phyloP scores from a whole-genome alignment of 176 grass and related monocot genomes.

The Calamus simplicifolius region DNA sequence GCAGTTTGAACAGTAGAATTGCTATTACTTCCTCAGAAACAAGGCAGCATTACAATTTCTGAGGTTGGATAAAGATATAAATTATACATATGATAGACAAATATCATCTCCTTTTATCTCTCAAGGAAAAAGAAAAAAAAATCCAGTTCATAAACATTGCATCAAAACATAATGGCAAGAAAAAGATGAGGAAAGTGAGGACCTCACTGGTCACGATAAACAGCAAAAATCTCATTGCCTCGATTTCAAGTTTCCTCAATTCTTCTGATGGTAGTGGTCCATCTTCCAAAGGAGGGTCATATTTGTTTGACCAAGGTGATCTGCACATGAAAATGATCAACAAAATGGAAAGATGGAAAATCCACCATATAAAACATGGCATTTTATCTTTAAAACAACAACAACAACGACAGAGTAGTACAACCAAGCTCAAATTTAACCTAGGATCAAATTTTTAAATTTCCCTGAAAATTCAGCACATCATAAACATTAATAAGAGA shows the following conservation, averaged over 20 bases:
- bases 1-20: slow-evolving; percentile 6
- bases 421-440: too few relatives aligned
- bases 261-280: slow-evolving; percentile 65
- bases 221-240: slow-evolving; percentile 87
- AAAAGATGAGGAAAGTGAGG: slow-evolving; percentile 4
- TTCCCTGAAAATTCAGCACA: too few relatives aligned
- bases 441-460: too few relatives aligned
- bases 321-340: slow-evolving; percentile 30
- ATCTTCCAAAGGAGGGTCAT: slow-evolving; percentile 81
- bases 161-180: too few relatives aligned
- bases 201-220: slow-evolving; percentile 94
- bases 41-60: neutral
- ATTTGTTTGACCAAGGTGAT: slow-evolving; percentile 95
- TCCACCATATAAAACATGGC: neutral
- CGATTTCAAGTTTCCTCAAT: slow-evolving; percentile 73
- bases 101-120: too few relatives aligned
- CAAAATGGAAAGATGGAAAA: neutral
- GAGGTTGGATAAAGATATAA: too few relatives aligned
- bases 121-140: too few relatives aligned
- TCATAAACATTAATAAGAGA: too few relatives aligned
- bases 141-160: too few relatives aligned
- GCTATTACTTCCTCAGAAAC: neutral
- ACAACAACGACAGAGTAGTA: too few relatives aligned
- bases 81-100: neutral
- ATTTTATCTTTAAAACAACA: too few relatives aligned